phyloP scores from a whole-genome alignment of 768 basidiomycete species.

The Pluteus cervinus region DNA sequence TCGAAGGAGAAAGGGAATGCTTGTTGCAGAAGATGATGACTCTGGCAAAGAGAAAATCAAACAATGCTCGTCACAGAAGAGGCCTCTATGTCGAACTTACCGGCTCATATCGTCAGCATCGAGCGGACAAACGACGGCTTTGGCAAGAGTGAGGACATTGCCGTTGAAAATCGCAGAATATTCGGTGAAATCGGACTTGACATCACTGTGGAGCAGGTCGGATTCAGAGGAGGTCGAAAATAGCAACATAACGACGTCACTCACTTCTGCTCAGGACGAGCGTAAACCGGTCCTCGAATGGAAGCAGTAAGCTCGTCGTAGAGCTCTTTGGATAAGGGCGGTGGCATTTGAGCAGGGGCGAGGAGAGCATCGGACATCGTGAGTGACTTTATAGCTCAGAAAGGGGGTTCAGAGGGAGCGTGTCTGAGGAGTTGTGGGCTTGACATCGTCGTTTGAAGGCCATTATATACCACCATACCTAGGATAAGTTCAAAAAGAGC shows the following conservation, averaged over 20 bases:
- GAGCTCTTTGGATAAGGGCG: slow-evolving; percentile 26
- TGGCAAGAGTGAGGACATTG: slow-evolving; percentile 53
- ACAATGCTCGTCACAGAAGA: slow-evolving; percentile 1
- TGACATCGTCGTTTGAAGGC: no score
- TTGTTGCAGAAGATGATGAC: slow-evolving; percentile 69
- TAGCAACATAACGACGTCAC: slow-evolving; percentile 6
- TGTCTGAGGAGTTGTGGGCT: no score
- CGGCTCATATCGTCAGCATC: slow-evolving; percentile 80
- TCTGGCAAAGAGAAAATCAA: slow-evolving; percentile 27
- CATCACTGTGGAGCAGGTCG: no score
- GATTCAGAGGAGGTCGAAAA: slow-evolving; percentile 1
- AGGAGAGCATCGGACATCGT: no score
- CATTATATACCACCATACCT: no score
- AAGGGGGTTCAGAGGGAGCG: no score
- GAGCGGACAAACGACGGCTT: slow-evolving; percentile 65
- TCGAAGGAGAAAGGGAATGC: slow-evolving; percentile 64
- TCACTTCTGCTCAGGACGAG: slow-evolving; percentile 37
- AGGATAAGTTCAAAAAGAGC: no score
- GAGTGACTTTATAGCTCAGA: no score
- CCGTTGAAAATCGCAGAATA: slow-evolving; percentile 70
- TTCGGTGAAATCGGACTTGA: slow-evolving; percentile 40
- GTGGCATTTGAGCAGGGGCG: no score
- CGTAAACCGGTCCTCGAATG: slow-evolving; percentile 42
- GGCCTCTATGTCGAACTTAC: slow-evolving; percentile 33
- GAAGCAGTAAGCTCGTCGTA: slow-evolving; percentile 39